These are phyloP conservation scores for Boletus rubropictus DNA, from an alignment of 768 basidiomycete genomes.

Conservation along the genomic window DNA sequence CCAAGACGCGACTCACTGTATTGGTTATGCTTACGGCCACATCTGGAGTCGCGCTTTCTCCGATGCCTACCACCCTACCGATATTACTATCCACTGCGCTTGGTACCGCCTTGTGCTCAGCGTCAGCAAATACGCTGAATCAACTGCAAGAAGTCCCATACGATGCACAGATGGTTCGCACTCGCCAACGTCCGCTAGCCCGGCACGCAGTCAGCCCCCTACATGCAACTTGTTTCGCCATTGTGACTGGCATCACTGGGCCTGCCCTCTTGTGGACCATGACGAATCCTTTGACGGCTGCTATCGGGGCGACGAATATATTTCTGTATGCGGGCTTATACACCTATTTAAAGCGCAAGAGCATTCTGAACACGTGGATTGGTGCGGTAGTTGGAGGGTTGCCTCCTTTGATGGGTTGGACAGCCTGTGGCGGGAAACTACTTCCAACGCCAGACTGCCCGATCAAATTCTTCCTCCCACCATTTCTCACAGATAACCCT, in stretches of 20 bases:
- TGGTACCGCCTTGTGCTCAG: constrained; percentile 87
- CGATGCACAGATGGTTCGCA: constrained; percentile 94
- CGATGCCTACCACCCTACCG: constrained; percentile 77
- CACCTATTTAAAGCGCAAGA: constrained; percentile 86
- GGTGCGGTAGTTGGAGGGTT: constrained; percentile 89
- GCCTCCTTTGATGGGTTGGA: constrained; percentile 98
- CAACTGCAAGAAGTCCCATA: constrained; percentile 93
- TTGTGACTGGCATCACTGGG: constrained; percentile 71
- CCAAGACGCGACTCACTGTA: constrained; percentile 78
- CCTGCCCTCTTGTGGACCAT: constrained; percentile 72
- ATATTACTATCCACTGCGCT: constrained; percentile 80
- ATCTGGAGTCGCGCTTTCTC: constrained; percentile 89
- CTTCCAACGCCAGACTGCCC: constrained; percentile 61
- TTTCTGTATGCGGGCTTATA: constrained; percentile 87
- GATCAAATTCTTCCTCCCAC: constrained; percentile 53
- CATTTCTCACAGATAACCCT: constrained; percentile 42
- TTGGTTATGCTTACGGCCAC: constrained; percentile 86
- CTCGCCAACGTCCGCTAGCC: constrained; percentile 81
- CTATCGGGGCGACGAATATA: constrained; percentile 80
- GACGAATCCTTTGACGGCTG: constrained; percentile 82
- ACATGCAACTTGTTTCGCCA: constrained; percentile 79
- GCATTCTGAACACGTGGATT: constrained; percentile 86
- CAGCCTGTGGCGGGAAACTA: constrained; percentile 81
- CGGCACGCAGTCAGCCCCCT: constrained; percentile 76
- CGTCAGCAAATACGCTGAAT: constrained; percentile 92